Evolutionary conservation across 805 yeast genomes (phyloP).

Genomic region (Barnettozyma salicaria): DNA sequence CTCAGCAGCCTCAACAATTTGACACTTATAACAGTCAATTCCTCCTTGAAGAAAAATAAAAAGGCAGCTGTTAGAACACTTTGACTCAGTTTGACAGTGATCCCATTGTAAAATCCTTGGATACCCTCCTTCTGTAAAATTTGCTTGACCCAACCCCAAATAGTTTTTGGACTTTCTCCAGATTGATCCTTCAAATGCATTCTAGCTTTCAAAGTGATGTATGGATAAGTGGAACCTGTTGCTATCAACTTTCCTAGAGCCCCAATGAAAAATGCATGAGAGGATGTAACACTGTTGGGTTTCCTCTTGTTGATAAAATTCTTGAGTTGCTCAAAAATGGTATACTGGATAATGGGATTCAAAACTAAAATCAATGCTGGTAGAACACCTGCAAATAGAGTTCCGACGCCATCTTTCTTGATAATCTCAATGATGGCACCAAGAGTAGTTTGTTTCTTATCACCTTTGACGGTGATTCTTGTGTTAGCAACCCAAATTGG

Average conservation of each 20-base stretch:
- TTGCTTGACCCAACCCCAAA: constrained; percentile 46
- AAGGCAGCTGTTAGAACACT: constrained; percentile 86
- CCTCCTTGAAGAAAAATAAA: constrained; percentile 85
- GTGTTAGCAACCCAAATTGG: constrained; percentile 97
- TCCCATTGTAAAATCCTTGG: constrained; percentile 74
- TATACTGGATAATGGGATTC: constrained; percentile 89
- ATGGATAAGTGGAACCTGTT: constrained; percentile 87
- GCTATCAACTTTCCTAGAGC: constrained; percentile 87
- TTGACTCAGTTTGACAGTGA: constrained; percentile 73
- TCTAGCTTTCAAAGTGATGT: constrained; percentile 82
- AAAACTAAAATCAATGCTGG: constrained; percentile 84
- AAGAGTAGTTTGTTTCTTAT: constrained; percentile 38
- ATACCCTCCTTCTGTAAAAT: constrained; percentile 69
- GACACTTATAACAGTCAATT: constrained; percentile 57
- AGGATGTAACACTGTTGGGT: constrained; percentile 51
- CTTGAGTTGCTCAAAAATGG: constrained; percentile 82
- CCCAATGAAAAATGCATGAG: constrained; percentile 80
- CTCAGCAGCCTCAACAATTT: constrained; percentile 42
- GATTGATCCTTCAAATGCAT: constrained; percentile 60
- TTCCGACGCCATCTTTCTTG: constrained; percentile 61
- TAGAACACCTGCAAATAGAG: constrained; percentile 77
- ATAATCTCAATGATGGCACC: constrained; percentile 55
- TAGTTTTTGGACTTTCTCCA: constrained; percentile 28
- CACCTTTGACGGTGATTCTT: constrained; percentile 60
- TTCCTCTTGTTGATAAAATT: constrained; percentile 49